Percentiles rank a stretch among this genome's conserved stretches.
Conservation (phyloP, 257 asterid species). For the Lycium ferocissimum region DNA sequence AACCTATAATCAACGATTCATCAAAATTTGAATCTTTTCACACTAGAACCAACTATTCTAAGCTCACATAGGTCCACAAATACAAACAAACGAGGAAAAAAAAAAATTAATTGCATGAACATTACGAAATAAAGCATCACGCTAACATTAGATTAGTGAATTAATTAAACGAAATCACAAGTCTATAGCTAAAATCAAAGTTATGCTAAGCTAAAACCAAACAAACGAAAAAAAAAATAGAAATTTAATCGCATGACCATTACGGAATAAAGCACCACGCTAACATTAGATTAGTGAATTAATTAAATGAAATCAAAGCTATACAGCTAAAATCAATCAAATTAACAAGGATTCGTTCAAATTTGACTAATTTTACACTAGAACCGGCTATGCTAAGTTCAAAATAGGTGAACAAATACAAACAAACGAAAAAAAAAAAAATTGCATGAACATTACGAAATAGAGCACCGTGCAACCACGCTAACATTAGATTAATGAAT, state of each 20-base stretch:
- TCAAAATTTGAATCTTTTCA: no score
- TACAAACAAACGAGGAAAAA: no score
- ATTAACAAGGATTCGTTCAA: neutral
- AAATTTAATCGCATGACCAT: neutral
- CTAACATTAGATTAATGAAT: neutral
- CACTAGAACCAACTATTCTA: no score
- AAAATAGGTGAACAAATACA: neutral
- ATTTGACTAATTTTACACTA: neutral
- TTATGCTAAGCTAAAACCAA: no score
- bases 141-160: no score
- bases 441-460: neutral
- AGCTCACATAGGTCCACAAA: no score
- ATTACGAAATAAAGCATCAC: neutral
- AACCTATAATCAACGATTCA: no score
- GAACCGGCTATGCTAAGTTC: neutral
- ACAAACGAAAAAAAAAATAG: no score
- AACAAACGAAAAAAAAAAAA: neutral
- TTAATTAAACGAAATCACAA: neutral
- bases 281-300: neutral
- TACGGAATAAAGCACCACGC: neutral
- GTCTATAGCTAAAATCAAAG: neutral
- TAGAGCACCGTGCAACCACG: neutral
- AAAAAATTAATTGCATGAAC: neutral
- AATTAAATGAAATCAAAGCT: neutral
- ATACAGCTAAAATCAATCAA: neutral